Conservation (phyloP, 2,329 filamentous ascomycete genomes). For the Aureobasidium leucospermi region DNA sequence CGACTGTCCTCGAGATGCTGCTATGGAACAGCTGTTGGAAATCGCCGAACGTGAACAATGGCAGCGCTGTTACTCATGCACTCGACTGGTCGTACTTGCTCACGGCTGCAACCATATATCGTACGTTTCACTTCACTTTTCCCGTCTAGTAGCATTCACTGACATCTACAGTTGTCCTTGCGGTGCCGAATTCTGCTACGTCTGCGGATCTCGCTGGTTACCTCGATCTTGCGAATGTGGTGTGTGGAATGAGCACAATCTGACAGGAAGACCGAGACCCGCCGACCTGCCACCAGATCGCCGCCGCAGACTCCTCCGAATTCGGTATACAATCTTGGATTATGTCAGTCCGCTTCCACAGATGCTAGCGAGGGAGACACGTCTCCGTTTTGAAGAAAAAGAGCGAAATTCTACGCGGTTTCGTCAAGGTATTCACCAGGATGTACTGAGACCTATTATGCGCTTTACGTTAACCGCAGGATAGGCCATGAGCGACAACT, state of each 20-base stretch:
- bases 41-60: conserved; percentile 40
- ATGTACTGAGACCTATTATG: too few relatives aligned
- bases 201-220: conserved; percentile 23
- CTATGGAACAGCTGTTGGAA: conserved; percentile 33
- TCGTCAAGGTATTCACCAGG: too few relatives aligned
- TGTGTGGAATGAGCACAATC: background rate
- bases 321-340: too few relatives aligned
- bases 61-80: conserved; percentile 45
- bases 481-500: too few relatives aligned
- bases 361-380: too few relatives aligned
- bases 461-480: too few relatives aligned
- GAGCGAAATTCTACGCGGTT: too few relatives aligned
- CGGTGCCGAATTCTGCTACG: conserved; percentile 26
- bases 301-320: too few relatives aligned
- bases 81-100: conserved; percentile 41
- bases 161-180: conserved; percentile 21
- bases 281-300: conserved; percentile 15
- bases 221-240: background rate
- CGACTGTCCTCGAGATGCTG: conserved; percentile 43
- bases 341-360: too few relatives aligned
- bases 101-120: conserved; percentile 52
- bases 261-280: conserved; percentile 23
- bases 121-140: conserved; percentile 32
- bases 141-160: background rate
- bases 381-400: too few relatives aligned